Percentiles rank a stretch among this genome's conserved stretches.
Conservation (phyloP, 2,329 filamentous ascomycete genomes). For the Byssothecium circinans region DNA sequence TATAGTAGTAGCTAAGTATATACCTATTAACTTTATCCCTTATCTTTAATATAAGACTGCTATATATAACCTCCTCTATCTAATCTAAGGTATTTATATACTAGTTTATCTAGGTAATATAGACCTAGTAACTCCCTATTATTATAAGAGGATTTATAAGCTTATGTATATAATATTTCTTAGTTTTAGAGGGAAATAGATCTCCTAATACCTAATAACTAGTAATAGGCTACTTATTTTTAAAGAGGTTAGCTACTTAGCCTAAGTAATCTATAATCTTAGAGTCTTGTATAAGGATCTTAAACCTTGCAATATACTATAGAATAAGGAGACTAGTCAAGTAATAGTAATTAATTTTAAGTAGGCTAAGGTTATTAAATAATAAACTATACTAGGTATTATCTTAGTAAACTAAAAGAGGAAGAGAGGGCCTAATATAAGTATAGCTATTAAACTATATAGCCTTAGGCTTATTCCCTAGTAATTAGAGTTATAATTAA, state of each 20-base stretch:
- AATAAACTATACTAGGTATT: conserved; percentile 21
- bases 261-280: conserved; percentile 12
- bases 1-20: background rate
- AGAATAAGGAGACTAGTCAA: conserved; percentile 11
- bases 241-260: conserved; percentile 7
- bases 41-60: background rate
- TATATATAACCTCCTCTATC: background rate
- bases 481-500: too few relatives aligned
- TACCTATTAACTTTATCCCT: background rate
- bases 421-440: too few relatives aligned
- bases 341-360: conserved; percentile 27
- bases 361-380: conserved; percentile 17
- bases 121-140: background rate
- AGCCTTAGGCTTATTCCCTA: too few relatives aligned
- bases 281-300: conserved; percentile 21
- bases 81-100: background rate
- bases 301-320: conserved; percentile 21
- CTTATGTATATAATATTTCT: conserved; percentile 24
- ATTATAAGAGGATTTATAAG: background rate
- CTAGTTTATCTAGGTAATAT: background rate
- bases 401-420: conserved; percentile 13
- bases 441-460: too few relatives aligned
- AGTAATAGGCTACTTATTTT: conserved; percentile 9
- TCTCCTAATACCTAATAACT: conserved; percentile 10
- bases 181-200: conserved; percentile 21